Base-by-base conservation (phyloP, 805 yeast species). In the Nakazawaea anatomiae region DNA sequence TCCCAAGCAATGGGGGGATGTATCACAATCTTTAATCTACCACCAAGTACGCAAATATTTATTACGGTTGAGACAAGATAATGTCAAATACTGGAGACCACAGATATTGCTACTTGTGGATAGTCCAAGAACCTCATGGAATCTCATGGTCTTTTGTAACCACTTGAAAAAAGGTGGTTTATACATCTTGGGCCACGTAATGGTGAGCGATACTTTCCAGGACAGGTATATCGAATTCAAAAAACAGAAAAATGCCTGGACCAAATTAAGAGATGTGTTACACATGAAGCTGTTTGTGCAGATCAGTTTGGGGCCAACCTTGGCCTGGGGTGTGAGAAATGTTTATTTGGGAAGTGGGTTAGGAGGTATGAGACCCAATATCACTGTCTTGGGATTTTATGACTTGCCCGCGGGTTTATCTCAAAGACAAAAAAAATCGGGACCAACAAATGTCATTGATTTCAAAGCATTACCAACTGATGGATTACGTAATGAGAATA, bases 321-420 rank as follows among this genome's bases (percentile, higher is more conserved):
- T 94, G 41, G 85, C 90, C 0, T 92, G 98, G 97, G 98, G 99
- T 29, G 95, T 89, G 0, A 74, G 99, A 54, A 92, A 92, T 63
- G 90, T 94, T 8, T 90, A 80, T 53, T 66, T 92, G 53, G 97
- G 97, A 0, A 87, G 96, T 3, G 99, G 99, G 0, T 72, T 94
- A n/a, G 99, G 99, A 6, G 97, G 97, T 10, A 94, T 94, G 99
- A 85, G 81, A 60, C 99, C 99, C 1, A 94, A 94, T 62, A 91
- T 94, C 48, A 89, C 97, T 0, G 95, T 94, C 0, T 54, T 94
- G 34, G 98, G 98, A 0, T 90, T 90, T 60, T 88, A 85, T 58
- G 96, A 92, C 61, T 72, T 31, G 39, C 57, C 18, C 51, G 57
- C 14, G 46, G 63, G 39, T 51, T 56, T 7, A 69, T 70, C 6